Evolutionary conservation across 2,329 filamentous ascomycete species (phyloP).

Genomic region (Clarireedia paspali): DNA sequence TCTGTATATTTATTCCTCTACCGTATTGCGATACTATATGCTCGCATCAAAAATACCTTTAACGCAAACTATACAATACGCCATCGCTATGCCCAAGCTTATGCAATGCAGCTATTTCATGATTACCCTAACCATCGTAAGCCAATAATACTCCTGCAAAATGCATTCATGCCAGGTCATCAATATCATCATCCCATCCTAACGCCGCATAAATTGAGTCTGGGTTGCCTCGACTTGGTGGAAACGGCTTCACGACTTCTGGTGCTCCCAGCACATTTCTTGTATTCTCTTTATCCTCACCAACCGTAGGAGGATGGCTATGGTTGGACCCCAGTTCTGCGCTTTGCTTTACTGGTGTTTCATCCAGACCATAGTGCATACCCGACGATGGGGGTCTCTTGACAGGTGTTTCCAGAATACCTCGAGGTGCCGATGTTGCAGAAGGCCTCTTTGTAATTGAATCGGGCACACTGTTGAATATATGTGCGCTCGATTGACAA

Average conservation of each 20-base stretch:
- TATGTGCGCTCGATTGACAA: slow-evolving; percentile 21
- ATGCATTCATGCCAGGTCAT: slow-evolving; percentile 22
- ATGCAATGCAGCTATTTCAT: background rate
- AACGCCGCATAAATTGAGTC: slow-evolving; percentile 30
- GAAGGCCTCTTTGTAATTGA: slow-evolving; percentile 13
- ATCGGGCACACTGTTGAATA: slow-evolving; percentile 22
- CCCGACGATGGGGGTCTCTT: slow-evolving; percentile 12
- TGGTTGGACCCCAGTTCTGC: slow-evolving; percentile 11
- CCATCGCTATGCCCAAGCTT: slow-evolving; percentile 15
- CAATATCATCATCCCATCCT: slow-evolving; percentile 32
- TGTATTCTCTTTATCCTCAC: slow-evolving; percentile 20
- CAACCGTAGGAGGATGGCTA: slow-evolving; percentile 13
- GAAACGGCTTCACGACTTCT: background rate
- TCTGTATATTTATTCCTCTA: too few relatives aligned
- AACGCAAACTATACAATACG: background rate
- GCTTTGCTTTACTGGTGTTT: slow-evolving; percentile 21
- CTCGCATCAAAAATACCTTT: too few relatives aligned
- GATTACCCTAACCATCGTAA: background rate
- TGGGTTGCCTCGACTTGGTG: slow-evolving; percentile 10
- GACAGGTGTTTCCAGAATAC: slow-evolving; percentile 23
- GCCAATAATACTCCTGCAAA: slow-evolving; percentile 13
- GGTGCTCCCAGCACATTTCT: background rate
- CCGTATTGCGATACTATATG: background rate
- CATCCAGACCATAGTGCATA: background rate
- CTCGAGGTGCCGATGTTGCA: slow-evolving; percentile 5